Base-by-base conservation (phyloP, 208 protist species). In the Leishmania tarentolae region DNA sequence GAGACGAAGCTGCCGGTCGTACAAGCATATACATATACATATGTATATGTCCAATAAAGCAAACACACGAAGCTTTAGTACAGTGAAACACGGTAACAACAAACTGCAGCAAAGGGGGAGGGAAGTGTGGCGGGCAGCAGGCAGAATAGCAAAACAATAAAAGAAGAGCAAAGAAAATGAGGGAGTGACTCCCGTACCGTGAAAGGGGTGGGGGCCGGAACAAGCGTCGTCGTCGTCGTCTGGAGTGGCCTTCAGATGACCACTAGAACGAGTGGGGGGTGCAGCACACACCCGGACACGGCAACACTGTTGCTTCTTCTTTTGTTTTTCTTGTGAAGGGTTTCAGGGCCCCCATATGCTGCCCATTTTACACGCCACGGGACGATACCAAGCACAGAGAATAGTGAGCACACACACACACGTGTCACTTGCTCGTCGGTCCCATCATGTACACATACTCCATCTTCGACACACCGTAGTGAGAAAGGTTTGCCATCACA, bases 391-490 rank as follows among this genome's bases (percentile, higher is more conserved):
- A 53, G 37, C 35, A 59, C 71, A 24, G 28, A 57, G 47, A 52
- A n/a, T 13, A 59, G 50, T 28, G 35, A 53, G 37, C 47, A 19
- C 28, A 44, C 42, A 37, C 6, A 56, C 9, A 56, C 47, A 59
- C 47, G 35, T 50, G 70, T 59, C 24, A 79, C 72, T 85, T 85
- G 9, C 69, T 11, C 28, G 47, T n/a, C 6, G 74, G 78, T 4
- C 70, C 37, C 82, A 82, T 86, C 9, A 61, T 44, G 56, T 86
- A 86, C 59, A 88, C 85, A 52, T 89, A 80, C 70, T 91, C 91
- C 84, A 94, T 84, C 21, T 74, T 78, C 50, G 84, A 92, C 59
- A 91, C 83, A 15, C 91, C 91, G 61, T 84, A 87, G 79, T 91
- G 87, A 19, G 91, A 86, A 35, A 90, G 66, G 65, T 88, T 88